A percentile compares a stretch with the other conserved stretches of the same genome.
phyloP scores from a whole-genome alignment of 1,284 basidiomycete species.

The Exobasidium cylindrosporum region DNA sequence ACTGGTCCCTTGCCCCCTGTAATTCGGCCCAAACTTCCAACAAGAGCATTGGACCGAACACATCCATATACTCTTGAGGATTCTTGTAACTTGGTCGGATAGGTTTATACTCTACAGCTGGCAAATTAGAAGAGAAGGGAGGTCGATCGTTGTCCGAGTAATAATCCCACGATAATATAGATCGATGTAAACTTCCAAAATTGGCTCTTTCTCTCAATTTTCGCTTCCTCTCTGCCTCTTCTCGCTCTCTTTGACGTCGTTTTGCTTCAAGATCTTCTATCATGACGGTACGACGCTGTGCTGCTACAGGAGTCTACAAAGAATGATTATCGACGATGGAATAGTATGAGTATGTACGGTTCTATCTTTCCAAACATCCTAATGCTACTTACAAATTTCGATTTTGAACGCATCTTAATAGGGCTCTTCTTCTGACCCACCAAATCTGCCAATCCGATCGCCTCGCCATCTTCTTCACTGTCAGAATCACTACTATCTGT shows the following conservation, averaged over 20 bases:
- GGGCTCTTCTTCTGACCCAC: conserved; percentile 56
- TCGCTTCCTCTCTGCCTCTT: conserved; percentile 54
- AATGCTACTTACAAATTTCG: neutral
- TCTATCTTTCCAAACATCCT: too few relatives aligned
- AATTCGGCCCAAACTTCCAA: conserved; percentile 92
- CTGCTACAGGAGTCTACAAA: too few relatives aligned
- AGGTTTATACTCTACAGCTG: conserved; percentile 60
- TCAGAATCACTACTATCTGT: conserved; percentile 6
- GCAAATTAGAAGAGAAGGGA: conserved; percentile 58
- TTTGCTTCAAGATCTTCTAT: conserved; percentile 60
- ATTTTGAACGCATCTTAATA: conserved; percentile 19
- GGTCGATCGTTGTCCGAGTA: conserved; percentile 58
- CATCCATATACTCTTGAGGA: conserved; percentile 68
- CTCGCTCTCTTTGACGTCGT: conserved; percentile 29
- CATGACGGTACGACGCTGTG: conserved; percentile 69
- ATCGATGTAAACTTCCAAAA: conserved; percentile 72
- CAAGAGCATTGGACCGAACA: conserved; percentile 83
- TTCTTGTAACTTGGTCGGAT: conserved; percentile 65
- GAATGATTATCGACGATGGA: too few relatives aligned
- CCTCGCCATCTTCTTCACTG: conserved; percentile 57
- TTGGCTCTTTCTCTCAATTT: conserved; percentile 77
- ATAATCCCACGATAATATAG: conserved; percentile 84
- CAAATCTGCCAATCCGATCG: conserved; percentile 62
- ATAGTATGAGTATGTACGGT: too few relatives aligned
- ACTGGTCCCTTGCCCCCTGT: conserved; percentile 68